Evolutionary conservation across 805 yeast species (phyloP).

Genomic region (Barnettozyma vustinii): DNA sequence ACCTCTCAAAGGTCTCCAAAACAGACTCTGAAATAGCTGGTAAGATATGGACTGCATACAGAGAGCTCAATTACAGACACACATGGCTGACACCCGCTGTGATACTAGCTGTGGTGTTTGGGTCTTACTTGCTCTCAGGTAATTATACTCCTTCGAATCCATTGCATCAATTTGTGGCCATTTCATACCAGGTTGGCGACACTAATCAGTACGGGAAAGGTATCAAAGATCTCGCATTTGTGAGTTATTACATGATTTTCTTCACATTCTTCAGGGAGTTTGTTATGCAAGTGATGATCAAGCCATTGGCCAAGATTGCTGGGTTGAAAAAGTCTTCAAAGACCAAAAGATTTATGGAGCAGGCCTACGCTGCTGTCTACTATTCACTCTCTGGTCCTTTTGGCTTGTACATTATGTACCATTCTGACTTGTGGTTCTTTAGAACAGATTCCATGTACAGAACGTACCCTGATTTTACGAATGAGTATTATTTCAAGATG

Average conservation of each 20-base stretch:
- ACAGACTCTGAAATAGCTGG: slow-evolving; percentile 48
- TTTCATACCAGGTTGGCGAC: slow-evolving; percentile 59
- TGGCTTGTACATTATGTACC: slow-evolving; percentile 85
- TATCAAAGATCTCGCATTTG: slow-evolving; percentile 70
- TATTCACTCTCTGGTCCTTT: slow-evolving; percentile 77
- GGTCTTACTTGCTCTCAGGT: slow-evolving; percentile 48
- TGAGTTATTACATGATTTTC: slow-evolving; percentile 72
- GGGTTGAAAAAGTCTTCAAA: slow-evolving; percentile 50
- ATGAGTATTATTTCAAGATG: slow-evolving; percentile 63
- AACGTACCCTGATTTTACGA: slow-evolving; percentile 77
- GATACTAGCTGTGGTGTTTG: slow-evolving; percentile 36
- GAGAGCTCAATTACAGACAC: slow-evolving; percentile 50
- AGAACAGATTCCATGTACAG: slow-evolving; percentile 76
- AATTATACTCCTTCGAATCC: slow-evolving; percentile 55
- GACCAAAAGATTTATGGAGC: slow-evolving; percentile 84
- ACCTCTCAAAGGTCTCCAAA: slow-evolving; percentile 27
- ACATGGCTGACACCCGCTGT: slow-evolving; percentile 72
- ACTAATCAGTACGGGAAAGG: slow-evolving; percentile 86
- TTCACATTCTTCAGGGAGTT: slow-evolving; percentile 92
- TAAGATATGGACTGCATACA: slow-evolving; percentile 52
- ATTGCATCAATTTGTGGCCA: slow-evolving; percentile 54
- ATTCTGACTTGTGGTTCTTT: slow-evolving; percentile 84
- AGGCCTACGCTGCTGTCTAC: slow-evolving; percentile 78
- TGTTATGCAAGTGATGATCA: slow-evolving; percentile 72
- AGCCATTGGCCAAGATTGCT: slow-evolving; percentile 56